Percentiles rank a stretch among this genome's conserved stretches.
phyloP scores from a whole-genome alignment of 306 rosid species.

The Begonia fuchsioides region DNA sequence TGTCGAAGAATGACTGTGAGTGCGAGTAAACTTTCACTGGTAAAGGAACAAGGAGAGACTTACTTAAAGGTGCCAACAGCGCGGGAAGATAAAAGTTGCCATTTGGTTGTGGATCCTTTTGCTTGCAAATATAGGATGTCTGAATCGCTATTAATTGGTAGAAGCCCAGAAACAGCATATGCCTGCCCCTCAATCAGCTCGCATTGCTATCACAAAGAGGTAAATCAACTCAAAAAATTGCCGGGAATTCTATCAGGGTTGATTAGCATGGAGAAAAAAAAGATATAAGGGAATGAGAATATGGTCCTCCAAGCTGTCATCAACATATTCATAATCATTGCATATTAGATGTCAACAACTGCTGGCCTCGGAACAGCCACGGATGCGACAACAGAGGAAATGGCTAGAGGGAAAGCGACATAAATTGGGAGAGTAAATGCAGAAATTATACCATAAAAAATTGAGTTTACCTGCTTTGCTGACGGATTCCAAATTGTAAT shows the following conservation, averaged over 20 bases:
- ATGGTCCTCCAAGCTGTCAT: not conserved
- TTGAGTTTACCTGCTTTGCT: slow-evolving; percentile 39
- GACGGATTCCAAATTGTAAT: slow-evolving; percentile 88
- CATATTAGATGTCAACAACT: too few species aligned
- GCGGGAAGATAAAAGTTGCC: slow-evolving; percentile 48
- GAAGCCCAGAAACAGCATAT: slow-evolving; percentile 55
- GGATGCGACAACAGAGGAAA: not conserved
- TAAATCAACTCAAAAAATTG: slow-evolving; percentile 9
- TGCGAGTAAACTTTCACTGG: slow-evolving; percentile 1
- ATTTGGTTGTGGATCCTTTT: slow-evolving; percentile 58
- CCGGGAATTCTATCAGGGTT: slow-evolving; percentile 3
- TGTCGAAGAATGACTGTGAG: slow-evolving; percentile 16
- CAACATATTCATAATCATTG: not conserved
- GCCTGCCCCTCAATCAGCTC: slow-evolving; percentile 83
- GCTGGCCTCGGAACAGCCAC: not conserved
- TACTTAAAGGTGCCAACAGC: slow-evolving; percentile 42
- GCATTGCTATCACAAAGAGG: slow-evolving; percentile 34
- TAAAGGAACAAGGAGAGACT: slow-evolving; percentile 5
- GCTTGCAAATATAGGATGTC: slow-evolving; percentile 51
- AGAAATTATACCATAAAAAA: not conserved
- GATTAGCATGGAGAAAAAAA: not conserved
- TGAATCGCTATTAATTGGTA: slow-evolving; percentile 38
- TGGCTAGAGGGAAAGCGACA: not conserved
- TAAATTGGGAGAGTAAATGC: not conserved
- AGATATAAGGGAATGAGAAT: not conserved